Evolutionary conservation across 805 yeast species (phyloP).

Genomic region (Saccharomycopsis sp.): DNA sequence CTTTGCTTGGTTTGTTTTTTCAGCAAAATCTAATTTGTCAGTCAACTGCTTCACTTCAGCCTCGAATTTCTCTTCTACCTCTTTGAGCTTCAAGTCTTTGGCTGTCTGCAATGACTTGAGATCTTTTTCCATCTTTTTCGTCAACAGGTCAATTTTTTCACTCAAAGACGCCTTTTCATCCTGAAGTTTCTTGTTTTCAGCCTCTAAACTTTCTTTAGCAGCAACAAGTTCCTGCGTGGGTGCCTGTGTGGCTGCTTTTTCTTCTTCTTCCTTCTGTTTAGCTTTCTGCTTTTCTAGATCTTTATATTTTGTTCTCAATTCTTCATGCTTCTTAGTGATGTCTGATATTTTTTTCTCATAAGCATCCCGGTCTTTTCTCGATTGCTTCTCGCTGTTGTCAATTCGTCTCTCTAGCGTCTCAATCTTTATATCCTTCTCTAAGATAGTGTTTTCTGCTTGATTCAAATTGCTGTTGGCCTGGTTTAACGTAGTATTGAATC

Average conservation of each 20-base stretch:
- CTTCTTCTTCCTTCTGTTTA: neutral
- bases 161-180: conserved; percentile 1
- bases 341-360: conserved; percentile 14
- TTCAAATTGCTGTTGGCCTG: neutral
- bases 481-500: conserved; percentile 25
- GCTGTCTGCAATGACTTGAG: neutral
- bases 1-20: neutral
- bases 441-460: conserved; percentile 23
- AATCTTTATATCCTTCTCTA: conserved; percentile 20
- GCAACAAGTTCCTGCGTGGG: neutral
- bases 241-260: neutral
- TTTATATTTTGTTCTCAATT: conserved; percentile 19
- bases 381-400: conserved; percentile 14
- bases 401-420: conserved; percentile 18
- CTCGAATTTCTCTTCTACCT: neutral
- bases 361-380: conserved; percentile 7
- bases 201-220: neutral
- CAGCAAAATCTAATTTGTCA: neutral
- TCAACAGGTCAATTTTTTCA: conserved; percentile 1
- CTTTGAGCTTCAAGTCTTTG: neutral
- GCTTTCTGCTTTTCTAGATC: conserved; percentile 17
- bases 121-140: neutral
- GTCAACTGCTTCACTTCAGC: conserved; percentile 1
- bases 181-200: neutral
- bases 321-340: conserved; percentile 8